A percentile compares a stretch with the other conserved stretches of the same genome.
Conservation (phyloP, 1,139 yeast genomes). For the Protomyces arabidopsidicola region DNA sequence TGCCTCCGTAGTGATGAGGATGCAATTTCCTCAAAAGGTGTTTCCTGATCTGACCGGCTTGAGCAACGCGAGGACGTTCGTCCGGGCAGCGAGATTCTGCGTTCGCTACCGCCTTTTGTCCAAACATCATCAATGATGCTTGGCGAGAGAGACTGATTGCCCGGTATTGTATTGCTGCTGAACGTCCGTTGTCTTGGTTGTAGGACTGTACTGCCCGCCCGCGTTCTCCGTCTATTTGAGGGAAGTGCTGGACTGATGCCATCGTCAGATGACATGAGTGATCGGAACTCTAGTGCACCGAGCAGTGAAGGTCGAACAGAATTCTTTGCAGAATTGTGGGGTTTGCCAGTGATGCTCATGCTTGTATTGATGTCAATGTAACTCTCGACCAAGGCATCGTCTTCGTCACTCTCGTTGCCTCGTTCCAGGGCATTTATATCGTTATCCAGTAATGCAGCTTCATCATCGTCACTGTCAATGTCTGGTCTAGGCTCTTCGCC, state of each 20-base stretch:
- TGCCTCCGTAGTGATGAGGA: slow-evolving; percentile 14
- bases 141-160: not conserved
- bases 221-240: not conserved
- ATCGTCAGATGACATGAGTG: slow-evolving; percentile 33
- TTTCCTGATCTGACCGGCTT: slow-evolving; percentile 2
- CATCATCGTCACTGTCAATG: slow-evolving; percentile 17
- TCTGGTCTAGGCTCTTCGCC: not conserved
- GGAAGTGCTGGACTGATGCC: not conserved
- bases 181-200: not conserved
- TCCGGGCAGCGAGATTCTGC: not conserved
- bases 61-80: not conserved
- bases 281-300: slow-evolving; percentile 45
- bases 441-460: not conserved
- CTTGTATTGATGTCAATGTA: slow-evolving; percentile 14
- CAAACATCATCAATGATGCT: not conserved
- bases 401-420: slow-evolving; percentile 10
- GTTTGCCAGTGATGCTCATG: slow-evolving; percentile 23
- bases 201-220: not conserved
- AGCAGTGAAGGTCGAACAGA: slow-evolving; percentile 45
- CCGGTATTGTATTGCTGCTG: not conserved
- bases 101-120: not conserved
- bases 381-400: not conserved
- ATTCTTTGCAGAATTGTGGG: not conserved
- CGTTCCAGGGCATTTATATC: slow-evolving; percentile 2
- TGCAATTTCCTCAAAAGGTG: slow-evolving; percentile 12